Evolutionary conservation across 306 rosid species (phyloP).

Genomic region (Mimosa bimucronata): DNA sequence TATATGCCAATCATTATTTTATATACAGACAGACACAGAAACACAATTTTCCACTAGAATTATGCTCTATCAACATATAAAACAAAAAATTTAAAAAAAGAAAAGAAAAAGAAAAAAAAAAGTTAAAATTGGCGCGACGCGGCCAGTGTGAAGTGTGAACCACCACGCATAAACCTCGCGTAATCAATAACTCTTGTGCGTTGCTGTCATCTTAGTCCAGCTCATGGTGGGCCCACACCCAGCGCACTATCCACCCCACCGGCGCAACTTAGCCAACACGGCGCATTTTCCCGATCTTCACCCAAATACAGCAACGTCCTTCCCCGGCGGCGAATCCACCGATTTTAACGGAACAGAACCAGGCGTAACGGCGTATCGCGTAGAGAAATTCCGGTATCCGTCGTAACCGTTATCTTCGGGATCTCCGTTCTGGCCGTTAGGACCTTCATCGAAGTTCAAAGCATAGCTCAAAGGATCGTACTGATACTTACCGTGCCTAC

Average conservation of each 20-base stretch:
- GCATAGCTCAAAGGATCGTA: slow-evolving; percentile 90
- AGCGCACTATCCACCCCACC: neutral
- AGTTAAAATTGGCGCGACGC: neutral
- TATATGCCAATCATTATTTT: neutral
- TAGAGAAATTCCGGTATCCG: slow-evolving; percentile 66
- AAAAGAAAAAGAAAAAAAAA: neutral
- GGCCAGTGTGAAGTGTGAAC: slow-evolving; percentile 15
- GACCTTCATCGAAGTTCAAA: slow-evolving; percentile 83
- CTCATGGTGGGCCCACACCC: slow-evolving; percentile 35
- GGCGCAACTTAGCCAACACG: slow-evolving; percentile 35
- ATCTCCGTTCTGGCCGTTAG: slow-evolving; percentile 52
- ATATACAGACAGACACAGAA: neutral
- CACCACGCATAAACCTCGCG: slow-evolving; percentile 30
- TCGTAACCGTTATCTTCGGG: slow-evolving; percentile 42
- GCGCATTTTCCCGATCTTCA: slow-evolving; percentile 34
- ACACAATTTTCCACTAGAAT: neutral
- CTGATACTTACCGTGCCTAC: slow-evolving; percentile 65
- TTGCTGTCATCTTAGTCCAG: slow-evolving; percentile 32
- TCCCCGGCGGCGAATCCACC: neutral
- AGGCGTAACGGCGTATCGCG: slow-evolving; percentile 62
- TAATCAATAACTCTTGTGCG: neutral
- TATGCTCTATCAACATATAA: neutral
- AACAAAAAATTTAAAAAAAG: neutral
- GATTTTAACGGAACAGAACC: slow-evolving; percentile 33
- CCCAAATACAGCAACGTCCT: slow-evolving; percentile 40